Evolutionary conservation across 768 basidiomycete genomes (phyloP).

Genomic region (Polyporus arcularius): DNA sequence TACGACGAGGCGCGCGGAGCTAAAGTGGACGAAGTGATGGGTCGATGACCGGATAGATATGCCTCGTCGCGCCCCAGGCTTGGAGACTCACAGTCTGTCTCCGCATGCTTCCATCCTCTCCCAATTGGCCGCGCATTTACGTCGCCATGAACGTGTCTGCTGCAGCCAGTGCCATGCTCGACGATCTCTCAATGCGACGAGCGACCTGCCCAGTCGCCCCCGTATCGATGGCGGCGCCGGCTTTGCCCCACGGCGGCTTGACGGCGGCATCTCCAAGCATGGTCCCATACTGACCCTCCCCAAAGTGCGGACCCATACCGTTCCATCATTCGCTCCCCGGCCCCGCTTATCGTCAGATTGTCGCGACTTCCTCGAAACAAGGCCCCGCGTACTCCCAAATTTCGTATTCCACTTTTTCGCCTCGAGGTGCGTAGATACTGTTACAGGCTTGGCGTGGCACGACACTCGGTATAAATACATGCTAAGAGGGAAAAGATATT

Average conservation of each 20-base stretch:
- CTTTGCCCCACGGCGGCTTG: constrained; percentile 12
- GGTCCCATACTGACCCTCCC: constrained; percentile 9
- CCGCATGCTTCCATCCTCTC: background rate
- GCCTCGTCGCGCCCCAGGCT: background rate
- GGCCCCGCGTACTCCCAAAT: too few species aligned
- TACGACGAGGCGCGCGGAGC: constrained; percentile 18
- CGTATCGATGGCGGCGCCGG: constrained; percentile 19
- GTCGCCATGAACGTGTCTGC: constrained; percentile 16
- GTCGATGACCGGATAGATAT: constrained; percentile 20
- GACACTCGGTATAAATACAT: too few species aligned
- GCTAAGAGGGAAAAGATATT: too few species aligned
- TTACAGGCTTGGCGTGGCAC: too few species aligned
- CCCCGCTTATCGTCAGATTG: background rate
- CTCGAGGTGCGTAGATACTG: too few species aligned
- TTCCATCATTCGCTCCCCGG: background rate
- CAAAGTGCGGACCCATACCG: constrained; percentile 8
- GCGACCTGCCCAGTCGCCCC: background rate
- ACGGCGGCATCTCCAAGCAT: constrained; percentile 10
- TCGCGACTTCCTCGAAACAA: too few species aligned
- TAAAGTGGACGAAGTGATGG: constrained; percentile 19
- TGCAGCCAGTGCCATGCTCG: background rate
- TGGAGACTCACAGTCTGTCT: background rate
- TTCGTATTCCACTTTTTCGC: too few species aligned
- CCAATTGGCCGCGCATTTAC: constrained; percentile 8
- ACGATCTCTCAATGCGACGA: constrained; percentile 5